These are phyloP conservation scores for Cairneyella variabilis DNA, from an alignment of 495 filamentous ascomycete species.

Conservation along the genomic window DNA sequence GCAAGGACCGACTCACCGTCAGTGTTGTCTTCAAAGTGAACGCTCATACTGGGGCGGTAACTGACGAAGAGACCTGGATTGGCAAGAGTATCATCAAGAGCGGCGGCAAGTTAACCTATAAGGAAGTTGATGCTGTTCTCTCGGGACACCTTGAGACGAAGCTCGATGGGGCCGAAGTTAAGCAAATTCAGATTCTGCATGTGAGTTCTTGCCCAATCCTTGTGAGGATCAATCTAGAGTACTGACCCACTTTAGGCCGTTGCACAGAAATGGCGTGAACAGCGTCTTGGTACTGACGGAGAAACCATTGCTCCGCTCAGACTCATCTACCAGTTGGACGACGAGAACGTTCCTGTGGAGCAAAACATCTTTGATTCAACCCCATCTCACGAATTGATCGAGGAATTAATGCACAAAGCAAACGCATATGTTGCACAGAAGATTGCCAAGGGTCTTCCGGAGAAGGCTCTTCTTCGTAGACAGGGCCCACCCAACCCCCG, in stretches of 20 bases:
- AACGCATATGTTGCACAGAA: constrained; percentile 87
- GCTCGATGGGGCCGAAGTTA: constrained; percentile 55
- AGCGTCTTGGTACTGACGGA: constrained; percentile 72
- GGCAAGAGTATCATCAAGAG: constrained; percentile 94
- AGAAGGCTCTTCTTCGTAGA: constrained; percentile 88
- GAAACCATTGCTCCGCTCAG: constrained; percentile 79
- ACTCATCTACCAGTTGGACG: constrained; percentile 89
- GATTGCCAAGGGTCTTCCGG: constrained; percentile 71
- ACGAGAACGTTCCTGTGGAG: constrained; percentile 95
- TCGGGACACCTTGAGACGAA: constrained; percentile 54
- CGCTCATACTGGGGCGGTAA: constrained; percentile 67
- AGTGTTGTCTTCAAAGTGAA: constrained; percentile 90
- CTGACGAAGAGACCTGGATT: constrained; percentile 84
- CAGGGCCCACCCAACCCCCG: constrained; percentile 82
- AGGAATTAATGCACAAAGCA: constrained; percentile 88
- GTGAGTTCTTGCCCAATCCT: constrained; percentile 9
- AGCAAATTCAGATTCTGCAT: constrained; percentile 73
- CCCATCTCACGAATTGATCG: constrained; percentile 85
- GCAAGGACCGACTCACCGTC: constrained; percentile 83
- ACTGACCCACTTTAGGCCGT: constrained; percentile 41
- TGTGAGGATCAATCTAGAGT: not conserved
- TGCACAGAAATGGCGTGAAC: constrained; percentile 83
- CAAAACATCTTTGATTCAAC: constrained; percentile 93
- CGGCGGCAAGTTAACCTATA: constrained; percentile 74
- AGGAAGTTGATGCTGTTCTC: constrained; percentile 78